phyloP scores from a whole-genome alignment of 352 stramenopile genomes.

The Pythium aphanidermatum region DNA sequence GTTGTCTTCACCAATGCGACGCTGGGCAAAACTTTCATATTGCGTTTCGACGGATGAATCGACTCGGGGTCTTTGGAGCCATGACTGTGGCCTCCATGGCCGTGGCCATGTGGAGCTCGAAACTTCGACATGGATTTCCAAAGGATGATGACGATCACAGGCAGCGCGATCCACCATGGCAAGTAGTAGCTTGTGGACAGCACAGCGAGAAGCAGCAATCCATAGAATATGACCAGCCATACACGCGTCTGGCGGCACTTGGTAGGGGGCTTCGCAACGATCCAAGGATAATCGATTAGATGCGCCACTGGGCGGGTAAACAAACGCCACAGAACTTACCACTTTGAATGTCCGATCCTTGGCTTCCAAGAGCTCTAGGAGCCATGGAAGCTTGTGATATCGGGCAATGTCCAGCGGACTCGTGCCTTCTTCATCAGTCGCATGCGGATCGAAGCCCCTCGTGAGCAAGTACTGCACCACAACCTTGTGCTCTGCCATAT shows the following conservation, averaged over 20 bases:
- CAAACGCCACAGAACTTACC: conserved; percentile 1
- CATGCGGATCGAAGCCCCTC: conserved; percentile 44
- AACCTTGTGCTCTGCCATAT: conserved; percentile 46
- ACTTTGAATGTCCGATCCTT: conserved; percentile 29
- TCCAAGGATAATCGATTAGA: background rate
- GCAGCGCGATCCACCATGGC: conserved; percentile 64
- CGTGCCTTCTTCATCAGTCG: conserved; percentile 32
- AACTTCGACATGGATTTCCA: conserved; percentile 38
- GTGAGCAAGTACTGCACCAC: conserved; percentile 65
- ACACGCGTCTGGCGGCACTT: conserved; percentile 45
- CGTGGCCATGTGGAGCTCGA: conserved; percentile 35
- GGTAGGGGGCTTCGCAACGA: conserved; percentile 28
- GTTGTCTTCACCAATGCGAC: conserved; percentile 6
- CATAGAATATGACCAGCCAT: conserved; percentile 48
- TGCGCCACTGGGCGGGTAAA: too few relatives aligned
- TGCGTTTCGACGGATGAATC: conserved; percentile 8
- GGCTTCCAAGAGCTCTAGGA: conserved; percentile 38
- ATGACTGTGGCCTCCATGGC: conserved; percentile 33
- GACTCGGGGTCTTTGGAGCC: conserved; percentile 34
- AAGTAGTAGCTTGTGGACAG: conserved; percentile 56
- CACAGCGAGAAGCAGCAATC: conserved; percentile 35
- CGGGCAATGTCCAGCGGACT: conserved; percentile 39
- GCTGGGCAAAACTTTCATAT: conserved; percentile 4
- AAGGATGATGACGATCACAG: conserved; percentile 49
- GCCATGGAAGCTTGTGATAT: conserved; percentile 31